Base-by-base conservation (phyloP, 768 basidiomycete species). In the Lentinus tigrinus region DNA sequence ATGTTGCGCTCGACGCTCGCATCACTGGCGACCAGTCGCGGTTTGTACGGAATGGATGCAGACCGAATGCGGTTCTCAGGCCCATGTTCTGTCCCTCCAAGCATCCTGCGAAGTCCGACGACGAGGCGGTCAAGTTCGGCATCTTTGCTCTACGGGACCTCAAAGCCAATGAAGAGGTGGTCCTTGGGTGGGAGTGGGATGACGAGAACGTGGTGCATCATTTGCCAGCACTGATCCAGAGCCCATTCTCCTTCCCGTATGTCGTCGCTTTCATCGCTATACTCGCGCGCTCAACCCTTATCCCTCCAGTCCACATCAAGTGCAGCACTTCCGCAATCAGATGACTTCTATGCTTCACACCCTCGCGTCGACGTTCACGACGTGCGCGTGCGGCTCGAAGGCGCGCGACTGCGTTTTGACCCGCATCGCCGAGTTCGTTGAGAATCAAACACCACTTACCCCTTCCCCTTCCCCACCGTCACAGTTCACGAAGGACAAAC, bases 151-250 rank as follows among this genome's bases (percentile, higher is more conserved):
- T 87, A 17, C 73, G 84, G 11, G 89, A 91, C 60, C 78, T 98
- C 62, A 81, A 81, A 54, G 83, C 83, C 34, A 80, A 88, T 47
- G 93, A 95, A 62, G 95, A 98, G 73, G 82, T 98, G 19, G 85
- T 95, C 0, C 73, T 98, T 0, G 90, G 89, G 0, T 98, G 95
- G 94, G 94, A 97, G 69, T 98, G 95, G 95, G 95, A 98, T 65
- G 95, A 98, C 66, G 85, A 85, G 2, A 90, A 93, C 67, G 85
- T 88, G 0, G 83, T 95, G 0, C 95, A 96, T 71, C 75, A 78
- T 59, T 75, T 93, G 0, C 89, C 85, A n/a, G 84, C 85, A 8
- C 72, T 91, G 50, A 75, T 91, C 56, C 74, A 84, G 64, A 72
- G 79, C 4, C 83, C 85, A 4, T 73, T 78, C 57, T 65, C 80